Base-by-base conservation (phyloP, 352 stramenopile genomes). In the Phytophthora pini region DNA sequence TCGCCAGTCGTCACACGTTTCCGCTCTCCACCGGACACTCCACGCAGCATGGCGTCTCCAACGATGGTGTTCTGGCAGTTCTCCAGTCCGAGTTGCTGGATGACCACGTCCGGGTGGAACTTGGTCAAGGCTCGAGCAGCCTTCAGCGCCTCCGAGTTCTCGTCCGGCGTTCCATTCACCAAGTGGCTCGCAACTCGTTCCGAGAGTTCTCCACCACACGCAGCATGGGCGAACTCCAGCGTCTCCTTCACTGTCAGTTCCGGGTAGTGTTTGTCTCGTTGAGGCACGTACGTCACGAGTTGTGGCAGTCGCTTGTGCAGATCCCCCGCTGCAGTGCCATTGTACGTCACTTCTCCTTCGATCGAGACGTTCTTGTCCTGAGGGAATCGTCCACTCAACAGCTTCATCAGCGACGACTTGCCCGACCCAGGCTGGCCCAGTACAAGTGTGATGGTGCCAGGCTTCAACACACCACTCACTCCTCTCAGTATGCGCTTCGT, bases 391-490 rank as follows among this genome's bases (percentile, higher is more conserved):
- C 56, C 62, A 29, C 63, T 61, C 9, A 73, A 51, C n/a, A 70
- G 15, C 31, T 73, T 76, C 38, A 76, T 41, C 10, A 76, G 39
- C 12, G 56, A 39, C 15, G 56, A 57, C 56, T 65, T 65, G 27
- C 56, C 56, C 1, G 45, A 64, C 1, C 39, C 38, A 44, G 56
- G 56, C 38, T 56, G 56, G 0, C 56, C 56, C 10, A 65, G 47
- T 39, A 57, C 38, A 10, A 65, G 38, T 5, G 56, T 57, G 20
- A 65, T 51, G 7, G 46, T 57, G 24, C 56, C 44, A 0, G 63
- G 56, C 46, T 72, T 75, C 31, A 79, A 56, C n/a, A 71, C 51
- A 2, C 61, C 61, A n/a, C 46, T 63, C 8, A 68, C 60, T 7
- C 17, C 26, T 8, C 34, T 44, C 31, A 60, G 36, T 29, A 79